Base-by-base conservation (phyloP, 305 asterid species). In the Caryopteris hybrid region DNA sequence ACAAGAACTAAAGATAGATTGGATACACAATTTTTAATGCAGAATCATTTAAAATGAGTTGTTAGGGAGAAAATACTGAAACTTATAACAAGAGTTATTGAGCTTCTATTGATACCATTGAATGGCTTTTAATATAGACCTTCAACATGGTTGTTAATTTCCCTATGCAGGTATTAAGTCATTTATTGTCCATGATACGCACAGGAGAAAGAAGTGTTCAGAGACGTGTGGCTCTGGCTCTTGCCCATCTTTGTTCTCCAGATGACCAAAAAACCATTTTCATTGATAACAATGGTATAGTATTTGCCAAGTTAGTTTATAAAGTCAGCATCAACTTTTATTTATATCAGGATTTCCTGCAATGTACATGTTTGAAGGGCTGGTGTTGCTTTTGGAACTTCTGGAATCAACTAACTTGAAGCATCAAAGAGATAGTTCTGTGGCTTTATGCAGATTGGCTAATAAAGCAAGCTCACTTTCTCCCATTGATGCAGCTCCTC, bases 401-500 rank as follows among this genome's bases (percentile, higher is more conserved):
- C 79, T 95, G 71, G 95, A 83, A 75, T 86, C 96, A 31, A 53
- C 84, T 13, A 84, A 75, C 80, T 45, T 78, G 36, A 95, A 84
- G 73, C 74, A 92, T 79, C 96, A 92, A 78, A 73, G 76, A 74
- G 98, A 92, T 67, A 80, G 88, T 74, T 89, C 98, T 22, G 68
- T 83, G 74, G 99, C 99, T 58, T 71, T 95, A 65, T 88, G 88
- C 83, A 88, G 81, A 76, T 74, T 95, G 82, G 90, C 96, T 42
- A 77, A 78, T 69, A 92, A 90, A 85, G 95, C 89, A 5, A 88
- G 82, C 82, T 82, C 94, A 43, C 92, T 88, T 66, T 92, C 97
- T 73, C 88, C 95, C 29, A 69, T 86, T 34, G 98, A 95, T 82
- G 95, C 98, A 23, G 98, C 98, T 78, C 99, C 99, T 73, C 98